Percentiles rank a stretch among this genome's conserved stretches.
Evolutionary conservation across 2,329 filamentous ascomycete genomes (phyloP).

Genomic region (Cadophora luteo-olivacea): DNA sequence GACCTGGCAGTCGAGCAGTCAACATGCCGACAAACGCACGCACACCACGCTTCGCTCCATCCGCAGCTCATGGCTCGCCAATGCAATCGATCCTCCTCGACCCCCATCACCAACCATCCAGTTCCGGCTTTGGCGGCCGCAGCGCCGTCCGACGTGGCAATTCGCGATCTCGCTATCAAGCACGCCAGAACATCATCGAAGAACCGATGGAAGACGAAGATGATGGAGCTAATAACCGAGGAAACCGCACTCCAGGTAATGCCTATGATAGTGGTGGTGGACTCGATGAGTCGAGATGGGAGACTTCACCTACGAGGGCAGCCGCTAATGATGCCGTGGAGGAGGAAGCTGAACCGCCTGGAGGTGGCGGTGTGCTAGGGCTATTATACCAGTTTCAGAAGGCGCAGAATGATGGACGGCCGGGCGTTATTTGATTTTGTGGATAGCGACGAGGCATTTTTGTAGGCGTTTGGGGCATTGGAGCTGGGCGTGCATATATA

Average conservation of each 20-base stretch:
- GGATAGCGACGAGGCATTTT: neutral
- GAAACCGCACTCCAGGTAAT: conserved; percentile 36
- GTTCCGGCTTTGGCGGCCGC: conserved; percentile 52
- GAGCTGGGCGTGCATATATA: neutral
- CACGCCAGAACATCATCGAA: conserved; percentile 60
- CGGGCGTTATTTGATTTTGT: conserved; percentile 14
- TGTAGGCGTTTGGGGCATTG: conserved; percentile 2
- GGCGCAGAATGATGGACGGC: conserved; percentile 58
- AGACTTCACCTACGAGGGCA: conserved; percentile 47
- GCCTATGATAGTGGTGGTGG: conserved; percentile 42
- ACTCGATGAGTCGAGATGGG: conserved; percentile 52
- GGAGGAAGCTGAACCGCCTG: conserved; percentile 54
- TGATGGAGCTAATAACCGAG: conserved; percentile 26
- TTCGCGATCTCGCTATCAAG: conserved; percentile 53
- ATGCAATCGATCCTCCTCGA: conserved; percentile 78
- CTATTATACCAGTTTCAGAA: conserved; percentile 72
- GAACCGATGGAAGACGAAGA: conserved; percentile 59
- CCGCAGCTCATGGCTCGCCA: conserved; percentile 51
- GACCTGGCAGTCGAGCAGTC: conserved; percentile 49
- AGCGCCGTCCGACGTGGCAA: conserved; percentile 55
- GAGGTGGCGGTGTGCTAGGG: conserved; percentile 65
- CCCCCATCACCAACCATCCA: conserved; percentile 74
- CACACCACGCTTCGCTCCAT: conserved; percentile 53
- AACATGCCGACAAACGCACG: conserved; percentile 45
- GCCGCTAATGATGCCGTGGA: conserved; percentile 47